A percentile compares a stretch with the other conserved stretches of the same genome.
Evolutionary conservation across 805 yeast genomes (phyloP).

Genomic region (Wickerhamomyces strasburgensis): DNA sequence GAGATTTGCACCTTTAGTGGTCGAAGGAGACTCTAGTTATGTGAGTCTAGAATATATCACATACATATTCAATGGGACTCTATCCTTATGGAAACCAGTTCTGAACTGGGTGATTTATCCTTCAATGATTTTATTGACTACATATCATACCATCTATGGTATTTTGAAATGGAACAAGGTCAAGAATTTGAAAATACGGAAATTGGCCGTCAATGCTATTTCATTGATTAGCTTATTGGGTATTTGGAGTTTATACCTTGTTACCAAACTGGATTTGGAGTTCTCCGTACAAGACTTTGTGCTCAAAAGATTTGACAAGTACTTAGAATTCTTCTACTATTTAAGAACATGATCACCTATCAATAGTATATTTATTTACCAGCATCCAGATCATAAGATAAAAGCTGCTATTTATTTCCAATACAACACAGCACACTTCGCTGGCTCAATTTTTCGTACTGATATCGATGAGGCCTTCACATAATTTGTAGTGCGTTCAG

Average conservation of each 20-base stretch:
- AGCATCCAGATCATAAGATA: too few species aligned
- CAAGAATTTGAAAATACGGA: slow-evolving; percentile 36
- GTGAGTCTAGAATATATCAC: slow-evolving; percentile 49
- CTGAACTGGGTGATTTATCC: slow-evolving; percentile 30
- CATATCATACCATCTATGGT: slow-evolving; percentile 56
- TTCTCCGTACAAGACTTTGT: slow-evolving; percentile 13
- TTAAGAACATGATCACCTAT: too few species aligned
- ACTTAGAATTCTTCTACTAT: slow-evolving; percentile 13
- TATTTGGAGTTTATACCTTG: slow-evolving; percentile 29
- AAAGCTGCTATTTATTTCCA: too few species aligned
- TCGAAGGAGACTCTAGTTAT: slow-evolving; percentile 63
- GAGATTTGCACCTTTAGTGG: slow-evolving; percentile 43
- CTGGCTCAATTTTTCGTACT: too few species aligned
- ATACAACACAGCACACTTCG: too few species aligned
- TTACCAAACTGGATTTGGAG: slow-evolving; percentile 7
- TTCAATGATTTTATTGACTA: slow-evolving; percentile 31
- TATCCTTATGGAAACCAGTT: slow-evolving; percentile 22
- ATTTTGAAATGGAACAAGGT: slow-evolving; percentile 40
- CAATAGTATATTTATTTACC: too few species aligned
- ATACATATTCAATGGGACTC: slow-evolving; percentile 28
- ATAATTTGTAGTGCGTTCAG: too few species aligned
- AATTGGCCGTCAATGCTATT: slow-evolving; percentile 39
- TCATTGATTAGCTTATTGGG: slow-evolving; percentile 33
- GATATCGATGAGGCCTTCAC: too few species aligned
- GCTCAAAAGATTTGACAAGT: slow-evolving; percentile 15